Evolutionary conservation across 1,284 basidiomycete species (phyloP), one percentile per base, ranked within the genome.

Genomic region (Ustilago curta): DNA sequence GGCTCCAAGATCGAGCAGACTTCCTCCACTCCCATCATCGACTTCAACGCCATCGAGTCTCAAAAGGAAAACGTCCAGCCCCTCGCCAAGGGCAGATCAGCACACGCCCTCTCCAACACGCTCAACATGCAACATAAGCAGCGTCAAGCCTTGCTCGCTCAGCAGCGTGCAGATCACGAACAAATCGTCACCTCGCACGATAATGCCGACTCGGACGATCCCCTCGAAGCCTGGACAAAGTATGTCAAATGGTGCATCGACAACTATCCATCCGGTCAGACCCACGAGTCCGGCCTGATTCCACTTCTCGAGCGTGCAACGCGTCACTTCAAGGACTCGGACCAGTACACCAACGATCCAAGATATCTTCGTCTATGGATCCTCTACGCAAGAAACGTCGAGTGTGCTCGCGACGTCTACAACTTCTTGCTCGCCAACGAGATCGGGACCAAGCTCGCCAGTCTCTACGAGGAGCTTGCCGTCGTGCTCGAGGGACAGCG

Each of bases 341-440:
- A 89, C 35, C 87, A 90, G 29, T 98, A 96, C 86, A 90, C 90
- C 79, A 90, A 91, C 70, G 95, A 98, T 86, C 86, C 92, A 58
- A 89, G 95, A 42, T 97, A 97, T 85, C 88, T 97, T 51, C 92
- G 92, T 84, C 86, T 96, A 32, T 97, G 95, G 95, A 89, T 91
- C 18, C 87, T 91, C 66, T 94, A 94, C 83, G 83, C 83, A 1
- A 61, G 81, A 31, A 78, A 83, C 45, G 80, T 81, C 23, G 83
- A 84, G 27, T 75, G 70, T 23, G 80, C 82, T 5, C 67, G 75
- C 19, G 74, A 84, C 44, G 70, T 84, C 49, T 81, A 78, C 78
- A 78, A 89, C 87, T 91, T 91, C 83, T 86, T 96, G 56, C 87
- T 94, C 63, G 90, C 90, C 48, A 90, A 90, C 59, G 91, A 91